phyloP scores from a whole-genome alignment of 148 eudicot species.

The Rhododendron henanense region DNA sequence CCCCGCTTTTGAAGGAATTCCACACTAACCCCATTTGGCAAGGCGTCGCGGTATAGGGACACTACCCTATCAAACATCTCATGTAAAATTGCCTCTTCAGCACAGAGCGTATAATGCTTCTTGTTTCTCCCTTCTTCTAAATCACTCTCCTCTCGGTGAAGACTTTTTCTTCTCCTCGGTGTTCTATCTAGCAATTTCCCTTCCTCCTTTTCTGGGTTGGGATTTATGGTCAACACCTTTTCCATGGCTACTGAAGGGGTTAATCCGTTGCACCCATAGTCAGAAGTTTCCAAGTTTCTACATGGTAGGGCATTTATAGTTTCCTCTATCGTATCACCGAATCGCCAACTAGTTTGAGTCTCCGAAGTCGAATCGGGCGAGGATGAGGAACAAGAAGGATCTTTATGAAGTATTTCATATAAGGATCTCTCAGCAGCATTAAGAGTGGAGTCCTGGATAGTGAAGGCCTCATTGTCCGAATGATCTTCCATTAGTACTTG shows the following conservation, averaged over 20 bases:
- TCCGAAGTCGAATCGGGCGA: background rate
- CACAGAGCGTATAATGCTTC: slow-evolving; percentile 26
- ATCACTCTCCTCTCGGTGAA: slow-evolving; percentile 19
- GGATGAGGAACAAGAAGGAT: background rate
- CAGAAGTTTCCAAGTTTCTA: slow-evolving; percentile 13
- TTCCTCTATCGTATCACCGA: background rate
- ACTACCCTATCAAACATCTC: slow-evolving; percentile 44
- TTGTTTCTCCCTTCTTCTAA: slow-evolving; percentile 16
- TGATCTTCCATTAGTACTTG: slow-evolving; percentile 15
- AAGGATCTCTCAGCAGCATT: slow-evolving; percentile 21
- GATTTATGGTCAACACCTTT: background rate
- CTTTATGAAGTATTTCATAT: slow-evolving; percentile 13
- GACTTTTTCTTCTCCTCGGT: slow-evolving; percentile 24
- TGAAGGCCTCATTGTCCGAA: background rate
- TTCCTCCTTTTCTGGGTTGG: background rate
- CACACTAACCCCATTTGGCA: background rate
- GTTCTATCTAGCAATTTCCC: background rate
- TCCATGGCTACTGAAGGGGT: slow-evolving; percentile 15
- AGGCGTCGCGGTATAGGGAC: slow-evolving; percentile 24
- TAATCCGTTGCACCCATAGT: slow-evolving; percentile 25
- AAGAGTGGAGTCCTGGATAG: slow-evolving; percentile 13
- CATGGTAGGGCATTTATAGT: slow-evolving; percentile 15
- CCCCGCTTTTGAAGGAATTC: background rate
- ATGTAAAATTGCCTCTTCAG: slow-evolving; percentile 34
- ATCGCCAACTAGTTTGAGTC: background rate